These are phyloP conservation scores for Pseudisothecium myosuroides DNA, from an alignment of 225 moss, liverwort and hornwort genomes.

Conservation along the genomic window DNA sequence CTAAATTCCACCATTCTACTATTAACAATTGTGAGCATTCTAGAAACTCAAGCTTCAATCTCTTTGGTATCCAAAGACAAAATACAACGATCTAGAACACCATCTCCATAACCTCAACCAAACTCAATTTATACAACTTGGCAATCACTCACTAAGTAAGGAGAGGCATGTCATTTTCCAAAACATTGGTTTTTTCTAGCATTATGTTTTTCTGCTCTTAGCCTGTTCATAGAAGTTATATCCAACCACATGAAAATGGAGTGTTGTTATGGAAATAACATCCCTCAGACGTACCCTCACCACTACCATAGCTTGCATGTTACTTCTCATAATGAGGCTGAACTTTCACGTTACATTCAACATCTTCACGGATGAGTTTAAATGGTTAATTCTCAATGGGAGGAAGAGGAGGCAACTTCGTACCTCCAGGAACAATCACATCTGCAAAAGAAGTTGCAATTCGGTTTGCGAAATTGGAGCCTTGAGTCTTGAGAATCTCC, in stretches of 20 bases:
- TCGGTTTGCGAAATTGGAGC: not conserved
- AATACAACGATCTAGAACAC: not conserved
- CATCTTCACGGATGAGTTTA: not conserved
- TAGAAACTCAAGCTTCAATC: not conserved
- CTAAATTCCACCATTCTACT: not conserved
- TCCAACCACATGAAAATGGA: too few species aligned
- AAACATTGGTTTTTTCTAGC: rapidly evolving
- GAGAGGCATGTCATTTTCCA: not conserved
- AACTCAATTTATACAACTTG: not conserved
- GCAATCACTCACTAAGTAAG: not conserved
- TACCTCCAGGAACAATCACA: not conserved
- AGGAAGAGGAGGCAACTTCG: too few species aligned
- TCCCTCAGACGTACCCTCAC: too few species aligned
- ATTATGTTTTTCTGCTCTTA: too few species aligned
- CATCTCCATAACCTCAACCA: not conserved
- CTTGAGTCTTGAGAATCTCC: not conserved
- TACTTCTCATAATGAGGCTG: not conserved
- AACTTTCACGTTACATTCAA: not conserved
- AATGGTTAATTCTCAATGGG: not conserved
- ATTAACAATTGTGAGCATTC: not conserved
- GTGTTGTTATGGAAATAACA: too few species aligned
- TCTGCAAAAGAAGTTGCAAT: not conserved
- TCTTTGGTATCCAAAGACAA: not conserved
- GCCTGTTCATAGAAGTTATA: too few species aligned
- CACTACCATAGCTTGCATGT: too few species aligned